Evolutionary conservation across 192 early-diverging fungal species (phyloP).

Genomic region (Linderina pennispora): DNA sequence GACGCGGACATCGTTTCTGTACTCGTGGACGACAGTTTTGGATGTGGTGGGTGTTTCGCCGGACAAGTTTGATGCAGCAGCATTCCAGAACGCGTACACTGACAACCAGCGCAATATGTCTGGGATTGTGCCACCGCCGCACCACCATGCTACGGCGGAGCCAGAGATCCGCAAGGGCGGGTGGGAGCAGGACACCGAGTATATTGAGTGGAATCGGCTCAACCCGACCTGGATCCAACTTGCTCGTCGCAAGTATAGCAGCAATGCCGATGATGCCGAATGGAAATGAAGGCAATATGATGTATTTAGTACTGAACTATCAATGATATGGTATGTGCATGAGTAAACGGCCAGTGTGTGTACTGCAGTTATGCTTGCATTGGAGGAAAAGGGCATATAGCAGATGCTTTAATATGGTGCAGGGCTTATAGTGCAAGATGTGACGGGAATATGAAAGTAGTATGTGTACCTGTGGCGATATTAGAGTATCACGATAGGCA

Average conservation of each 20-base stretch:
- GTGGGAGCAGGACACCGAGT: conserved; percentile 25
- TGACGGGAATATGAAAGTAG: no score
- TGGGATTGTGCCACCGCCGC: conserved; percentile 11
- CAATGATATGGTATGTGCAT: no score
- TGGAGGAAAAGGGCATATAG: no score
- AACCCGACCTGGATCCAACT: conserved; percentile 31
- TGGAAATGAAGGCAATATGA: no score
- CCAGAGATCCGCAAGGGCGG: conserved; percentile 17
- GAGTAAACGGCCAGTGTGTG: no score
- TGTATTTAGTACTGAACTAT: no score
- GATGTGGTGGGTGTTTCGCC: conserved; percentile 25
- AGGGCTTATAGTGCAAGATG: no score
- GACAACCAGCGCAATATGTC: conserved; percentile 29
- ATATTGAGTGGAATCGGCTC: conserved; percentile 19
- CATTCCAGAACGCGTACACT: conserved; percentile 24
- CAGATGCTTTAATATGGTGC: no score
- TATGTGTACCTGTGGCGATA: no score
- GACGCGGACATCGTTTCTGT: conserved; percentile 14
- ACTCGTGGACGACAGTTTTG: conserved; percentile 8
- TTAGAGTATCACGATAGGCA: no score
- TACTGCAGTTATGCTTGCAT: no score
- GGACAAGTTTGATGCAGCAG: conserved; percentile 7
- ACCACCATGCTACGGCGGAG: conserved; percentile 12
- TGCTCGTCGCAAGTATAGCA: background rate
- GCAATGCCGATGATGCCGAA: no score